Conservation (phyloP, 441 rosid genomes). For the Kokia cookei region DNA sequence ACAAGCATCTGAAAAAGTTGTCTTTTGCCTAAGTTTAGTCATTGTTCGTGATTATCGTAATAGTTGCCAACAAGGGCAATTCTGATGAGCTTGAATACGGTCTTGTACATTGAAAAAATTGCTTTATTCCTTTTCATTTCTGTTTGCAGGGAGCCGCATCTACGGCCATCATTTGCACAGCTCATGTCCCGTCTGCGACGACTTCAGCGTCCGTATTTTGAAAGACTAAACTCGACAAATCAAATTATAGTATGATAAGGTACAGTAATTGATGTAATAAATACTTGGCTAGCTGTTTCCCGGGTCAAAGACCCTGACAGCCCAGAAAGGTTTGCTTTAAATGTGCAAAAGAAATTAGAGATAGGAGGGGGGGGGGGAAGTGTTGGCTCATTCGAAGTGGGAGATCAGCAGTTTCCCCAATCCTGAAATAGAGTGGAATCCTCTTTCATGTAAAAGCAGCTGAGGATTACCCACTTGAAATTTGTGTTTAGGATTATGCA, state of each 20-base stretch:
- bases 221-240: constrained; percentile 33
- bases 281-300: constrained; percentile 15
- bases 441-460: constrained; percentile 25
- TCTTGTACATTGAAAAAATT: background rate
- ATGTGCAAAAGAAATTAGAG: constrained; percentile 21
- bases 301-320: constrained; percentile 62
- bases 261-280: constrained; percentile 28
- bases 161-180: constrained; percentile 82
- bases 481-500: constrained; percentile 24
- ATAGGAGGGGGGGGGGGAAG: constrained; percentile 17
- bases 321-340: constrained; percentile 13
- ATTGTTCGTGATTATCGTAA: background rate
- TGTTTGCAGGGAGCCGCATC: constrained; percentile 69
- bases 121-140: background rate
- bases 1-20: background rate
- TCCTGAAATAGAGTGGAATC: constrained; percentile 24
- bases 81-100: background rate
- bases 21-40: background rate
- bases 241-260: constrained; percentile 11
- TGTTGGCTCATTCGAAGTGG: constrained; percentile 96
- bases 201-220: constrained; percentile 47
- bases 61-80: background rate
- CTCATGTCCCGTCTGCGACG: constrained; percentile 60
- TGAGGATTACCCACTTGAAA: constrained; percentile 31
- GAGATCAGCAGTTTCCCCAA: constrained; percentile 48